Percentiles rank a stretch among this genome's conserved stretches.
Evolutionary conservation across 208 protist genomes (phyloP).

Genomic region (Trypanosoma avium): DNA sequence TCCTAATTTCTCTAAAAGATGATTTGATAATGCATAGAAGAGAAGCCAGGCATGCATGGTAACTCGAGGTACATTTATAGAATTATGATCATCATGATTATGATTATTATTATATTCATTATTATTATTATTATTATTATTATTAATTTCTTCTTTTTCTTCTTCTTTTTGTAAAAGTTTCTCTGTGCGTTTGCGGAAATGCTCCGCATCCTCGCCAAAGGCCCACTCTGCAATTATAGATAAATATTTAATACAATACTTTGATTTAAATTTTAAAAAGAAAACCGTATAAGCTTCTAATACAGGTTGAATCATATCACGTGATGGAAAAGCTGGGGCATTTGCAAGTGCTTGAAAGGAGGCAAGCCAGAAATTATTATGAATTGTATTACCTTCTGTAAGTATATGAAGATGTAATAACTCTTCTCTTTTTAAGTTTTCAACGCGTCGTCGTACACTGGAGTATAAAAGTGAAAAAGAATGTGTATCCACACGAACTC

Average conservation of each 20-base stretch:
- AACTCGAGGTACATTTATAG: conserved; percentile 35
- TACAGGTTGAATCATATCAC: conserved; percentile 65
- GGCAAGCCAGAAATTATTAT: conserved; percentile 84
- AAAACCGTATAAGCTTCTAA: conserved; percentile 80
- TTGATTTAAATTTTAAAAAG: conserved; percentile 89
- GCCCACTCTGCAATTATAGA: conserved; percentile 72
- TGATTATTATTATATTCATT: conserved; percentile 12
- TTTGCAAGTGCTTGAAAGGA: conserved; percentile 69
- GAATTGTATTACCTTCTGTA: conserved; percentile 45
- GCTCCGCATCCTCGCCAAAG: conserved; percentile 48
- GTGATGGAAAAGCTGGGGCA: conserved; percentile 54
- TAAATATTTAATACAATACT: conserved; percentile 67
- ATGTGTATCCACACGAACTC: conserved; percentile 67
- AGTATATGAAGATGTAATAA: conserved; percentile 64
- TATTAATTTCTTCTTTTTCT: conserved; percentile 11
- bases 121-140: conserved; percentile 1
- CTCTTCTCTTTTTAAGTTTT: conserved; percentile 71
- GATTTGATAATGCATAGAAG: conserved; percentile 80
- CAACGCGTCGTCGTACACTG: conserved; percentile 63
- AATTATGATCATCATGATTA: conserved; percentile 14
- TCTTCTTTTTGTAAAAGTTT: conserved; percentile 11
- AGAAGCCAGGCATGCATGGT: conserved; percentile 73
- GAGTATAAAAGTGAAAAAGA: conserved; percentile 73
- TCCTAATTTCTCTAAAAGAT: conserved; percentile 74
- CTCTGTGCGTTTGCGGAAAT: conserved; percentile 18